Evolutionary conservation across 2,329 filamentous ascomycete species (phyloP).

Genomic region (Chaetomium sp.): DNA sequence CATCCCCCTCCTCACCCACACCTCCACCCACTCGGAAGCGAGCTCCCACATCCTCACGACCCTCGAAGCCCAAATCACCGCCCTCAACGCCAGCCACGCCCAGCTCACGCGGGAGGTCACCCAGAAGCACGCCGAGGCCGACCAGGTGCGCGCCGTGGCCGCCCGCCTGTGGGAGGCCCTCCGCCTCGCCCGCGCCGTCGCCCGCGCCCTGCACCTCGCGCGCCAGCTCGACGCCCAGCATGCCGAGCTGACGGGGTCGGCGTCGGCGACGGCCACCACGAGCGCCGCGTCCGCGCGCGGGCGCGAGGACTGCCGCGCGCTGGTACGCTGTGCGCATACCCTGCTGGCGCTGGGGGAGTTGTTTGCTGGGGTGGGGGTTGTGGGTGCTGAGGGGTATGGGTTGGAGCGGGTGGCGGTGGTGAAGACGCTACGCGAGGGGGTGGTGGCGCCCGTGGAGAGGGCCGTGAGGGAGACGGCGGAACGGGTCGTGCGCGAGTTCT

Average conservation of each 20-base stretch:
- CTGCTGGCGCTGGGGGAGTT: constrained; percentile 75
- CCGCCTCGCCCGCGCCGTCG: constrained; percentile 73
- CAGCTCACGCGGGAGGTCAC: constrained; percentile 85
- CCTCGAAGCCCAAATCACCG: constrained; percentile 77
- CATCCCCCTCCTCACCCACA: constrained; percentile 77
- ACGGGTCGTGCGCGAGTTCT: constrained; percentile 81
- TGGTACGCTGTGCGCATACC: constrained; percentile 81
- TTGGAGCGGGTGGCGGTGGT: constrained; percentile 75
- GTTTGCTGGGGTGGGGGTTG: constrained; percentile 57
- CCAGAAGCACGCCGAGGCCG: constrained; percentile 80
- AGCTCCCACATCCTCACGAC: constrained; percentile 72
- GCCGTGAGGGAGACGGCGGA: constrained; percentile 73
- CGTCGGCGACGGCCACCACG: constrained; percentile 40
- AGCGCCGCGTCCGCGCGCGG: constrained; percentile 28
- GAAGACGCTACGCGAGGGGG: constrained; percentile 64
- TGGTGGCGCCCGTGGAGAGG: constrained; percentile 72
- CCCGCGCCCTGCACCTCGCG: constrained; percentile 77
- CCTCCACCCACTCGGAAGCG: constrained; percentile 70
- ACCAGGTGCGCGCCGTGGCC: constrained; percentile 77
- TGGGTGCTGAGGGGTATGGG: constrained; percentile 64
- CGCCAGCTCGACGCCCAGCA: constrained; percentile 87
- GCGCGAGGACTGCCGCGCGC: constrained; percentile 73
- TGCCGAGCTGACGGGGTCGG: constrained; percentile 60
- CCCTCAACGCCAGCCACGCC: constrained; percentile 80
- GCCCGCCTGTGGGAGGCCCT: constrained; percentile 80